These are phyloP conservation scores for Millerozyma miso DNA, from an alignment of 805 yeast species.

Conservation along the genomic window DNA sequence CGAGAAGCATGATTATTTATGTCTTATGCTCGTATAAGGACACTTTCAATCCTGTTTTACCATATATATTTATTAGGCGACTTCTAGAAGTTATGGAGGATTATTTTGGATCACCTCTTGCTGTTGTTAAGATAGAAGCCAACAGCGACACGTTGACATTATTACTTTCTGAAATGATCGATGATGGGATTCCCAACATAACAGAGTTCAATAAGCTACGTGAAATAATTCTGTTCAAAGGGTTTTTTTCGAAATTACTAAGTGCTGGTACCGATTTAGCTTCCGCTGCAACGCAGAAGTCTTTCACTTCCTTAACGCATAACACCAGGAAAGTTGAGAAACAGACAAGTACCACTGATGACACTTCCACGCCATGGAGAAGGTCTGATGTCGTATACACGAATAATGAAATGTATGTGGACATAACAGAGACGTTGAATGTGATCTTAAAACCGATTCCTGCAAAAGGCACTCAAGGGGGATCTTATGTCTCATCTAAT, in stretches of 20 bases:
- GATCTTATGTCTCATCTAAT: constrained; percentile 16
- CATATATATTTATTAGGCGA: constrained; percentile 48
- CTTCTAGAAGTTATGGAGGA: constrained; percentile 50
- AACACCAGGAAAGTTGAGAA: constrained; percentile 2
- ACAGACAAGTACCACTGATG: constrained; percentile 14
- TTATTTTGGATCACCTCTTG: constrained; percentile 56
- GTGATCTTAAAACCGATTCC: constrained; percentile 43
- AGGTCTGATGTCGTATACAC: constrained; percentile 63
- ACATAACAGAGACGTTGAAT: constrained; percentile 63
- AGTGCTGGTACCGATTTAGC: constrained; percentile 36
- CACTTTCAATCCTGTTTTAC: constrained; percentile 45
- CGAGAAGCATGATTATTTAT: constrained; percentile 22
- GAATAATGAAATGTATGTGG: constrained; percentile 83
- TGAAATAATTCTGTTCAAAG: constrained; percentile 65
- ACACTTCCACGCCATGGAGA: constrained; percentile 68
- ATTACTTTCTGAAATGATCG: constrained; percentile 72
- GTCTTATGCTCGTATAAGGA: constrained; percentile 19
- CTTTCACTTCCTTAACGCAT: constrained; percentile 14
- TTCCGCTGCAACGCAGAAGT: constrained; percentile 17
- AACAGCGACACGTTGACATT: constrained; percentile 69
- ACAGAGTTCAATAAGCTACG: constrained; percentile 68
- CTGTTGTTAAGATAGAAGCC: constrained; percentile 55
- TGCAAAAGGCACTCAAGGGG: constrained; percentile 7
- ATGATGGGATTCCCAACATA: constrained; percentile 67
- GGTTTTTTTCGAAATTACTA: constrained; percentile 50